Evolutionary conservation across 2,329 filamentous ascomycete genomes (phyloP), one percentile per base, ranked within the genome.

Genomic region (Hypoxylon sp.): DNA sequence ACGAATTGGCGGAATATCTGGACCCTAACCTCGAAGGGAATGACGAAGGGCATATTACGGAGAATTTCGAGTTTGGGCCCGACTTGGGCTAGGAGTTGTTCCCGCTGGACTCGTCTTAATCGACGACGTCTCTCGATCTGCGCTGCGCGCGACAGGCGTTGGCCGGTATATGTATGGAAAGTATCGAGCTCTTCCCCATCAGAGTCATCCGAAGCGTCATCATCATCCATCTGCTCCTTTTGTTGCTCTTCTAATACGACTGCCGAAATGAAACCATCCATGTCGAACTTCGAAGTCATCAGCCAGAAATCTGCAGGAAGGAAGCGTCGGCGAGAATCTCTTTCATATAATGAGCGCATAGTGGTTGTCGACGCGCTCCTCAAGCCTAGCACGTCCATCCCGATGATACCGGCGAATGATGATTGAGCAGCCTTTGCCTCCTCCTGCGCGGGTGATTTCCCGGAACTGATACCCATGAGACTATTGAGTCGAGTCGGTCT

Each of bases 1-100:
- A 98, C 92, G 74, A 98, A 98, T 76, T 97, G 90, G 31, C 95
- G 89, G 79, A 99, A 98, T 25, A 98, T 95, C 77, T 94, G 90
- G 3, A 99, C 96, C 51, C 96, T 86, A 0, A 93, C 96, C 40
- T 93, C 89, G 74, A 99, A 99, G 0, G 95, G 96, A 49, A 99
- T 96, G 72, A 95, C 92, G 78, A 98, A 99, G 0, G 96, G 96
- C 90, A 99, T 97, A 76, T 98, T 97, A 73, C 96, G 91, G 56
- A 99, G 81, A 4, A 99, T 92, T 76, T 98, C 95, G 8, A 98
- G 84, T 73, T 95, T 91, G 0, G 96, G 95, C 0, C 92, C 93
- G 68, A 97, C 89, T 13, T 91, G 88, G 53, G 95, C 92, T 25
- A 97, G 82, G 68, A 92, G 88, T 71, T 92, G 90, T 72, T 91